Evolutionary conservation across 441 rosid genomes (phyloP), one percentile per base, ranked within the genome.

Genomic region (Aquilaria agallochum): DNA sequence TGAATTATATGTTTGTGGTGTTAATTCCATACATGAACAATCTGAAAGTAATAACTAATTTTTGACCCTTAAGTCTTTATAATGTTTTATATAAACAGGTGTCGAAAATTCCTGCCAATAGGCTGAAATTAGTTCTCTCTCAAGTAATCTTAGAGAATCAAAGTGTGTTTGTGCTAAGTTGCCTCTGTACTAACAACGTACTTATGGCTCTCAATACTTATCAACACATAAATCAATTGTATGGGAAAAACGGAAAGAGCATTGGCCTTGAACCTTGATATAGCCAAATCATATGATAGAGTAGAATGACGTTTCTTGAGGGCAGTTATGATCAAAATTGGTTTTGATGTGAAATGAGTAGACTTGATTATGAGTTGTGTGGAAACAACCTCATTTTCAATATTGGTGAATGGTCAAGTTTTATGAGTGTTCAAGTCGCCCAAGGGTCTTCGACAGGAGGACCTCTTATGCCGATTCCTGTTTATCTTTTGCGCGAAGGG

Each of bases 231-330:
- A 52, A 52, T n/a, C 1, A n/a, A 4, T n/a, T n/a, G 11, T 9
- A 20, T 1, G 4, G 2, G 8, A 31, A 31, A 7, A 20, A n/a
- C 1, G 9, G 27, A 50, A 50, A 4, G 53, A 7, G 30, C 14
- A 9, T n/a, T 52, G 31, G 14, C 56, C n/a, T 15, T 59, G 3
- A 66, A 66, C 14, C 0, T 51, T 2, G 56, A 62, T 33, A 62
- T 62, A 15, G 9, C n/a, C 33, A 60, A 62, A 11, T 56, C 57
- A 5, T 62, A 62, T 13, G 57, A 62, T 34, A 27, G 57, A 50
- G 47, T 62, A 0, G 48, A 62, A 15, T 62, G 57, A 32, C 1
- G 2, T 2, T 50, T 50, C 15, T 3, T 62, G 6, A 13, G 14
- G 36, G 44, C 2, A 9, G 12, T 62, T 2, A 1, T 62, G 48